A percentile compares a stretch with the other conserved stretches of the same genome.
Evolutionary conservation across 208 protist genomes (phyloP).

Genomic region (Porcisia deanei): DNA sequence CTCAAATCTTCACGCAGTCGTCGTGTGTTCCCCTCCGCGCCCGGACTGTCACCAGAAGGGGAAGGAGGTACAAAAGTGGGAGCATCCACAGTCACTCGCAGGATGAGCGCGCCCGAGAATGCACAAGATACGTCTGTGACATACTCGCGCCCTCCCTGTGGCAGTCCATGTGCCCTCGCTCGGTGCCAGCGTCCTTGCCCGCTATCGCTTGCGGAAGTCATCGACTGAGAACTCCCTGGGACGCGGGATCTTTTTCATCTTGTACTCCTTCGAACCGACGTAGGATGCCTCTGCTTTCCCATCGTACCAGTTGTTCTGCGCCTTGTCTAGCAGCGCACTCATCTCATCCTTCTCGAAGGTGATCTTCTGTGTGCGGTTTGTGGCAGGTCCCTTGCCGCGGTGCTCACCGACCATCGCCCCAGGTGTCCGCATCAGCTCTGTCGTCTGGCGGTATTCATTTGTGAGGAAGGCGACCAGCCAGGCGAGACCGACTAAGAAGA

Average conservation of each 20-base stretch:
- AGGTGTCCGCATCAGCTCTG: constrained; percentile 78
- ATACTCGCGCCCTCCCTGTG: too few relatives aligned
- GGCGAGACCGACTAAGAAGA: constrained; percentile 74
- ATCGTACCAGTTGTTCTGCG: constrained; percentile 85
- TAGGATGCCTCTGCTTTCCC: constrained; percentile 77
- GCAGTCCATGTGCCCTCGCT: background rate
- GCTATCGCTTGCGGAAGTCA: constrained; percentile 74
- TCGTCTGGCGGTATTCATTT: constrained; percentile 62
- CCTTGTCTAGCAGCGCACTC: constrained; percentile 58
- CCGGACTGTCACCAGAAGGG: too few relatives aligned
- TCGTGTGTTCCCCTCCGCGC: too few relatives aligned
- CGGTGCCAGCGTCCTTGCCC: background rate
- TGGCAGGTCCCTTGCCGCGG: constrained; percentile 65
- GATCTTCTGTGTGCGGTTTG: constrained; percentile 68
- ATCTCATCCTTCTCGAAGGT: constrained; percentile 69
- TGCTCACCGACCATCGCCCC: constrained; percentile 87
- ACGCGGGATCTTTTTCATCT: constrained; percentile 83
- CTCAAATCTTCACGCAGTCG: too few relatives aligned
- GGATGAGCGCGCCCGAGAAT: too few relatives aligned
- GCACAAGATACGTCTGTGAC: too few relatives aligned
- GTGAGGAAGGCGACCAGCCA: constrained; percentile 81
- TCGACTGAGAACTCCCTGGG: constrained; percentile 85
- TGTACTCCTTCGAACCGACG: constrained; percentile 87
- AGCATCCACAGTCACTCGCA: too few relatives aligned
- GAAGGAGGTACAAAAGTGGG: too few relatives aligned